phyloP scores from a whole-genome alignment of 192 early-diverging fungal genomes.

The Coemansia sp. region DNA sequence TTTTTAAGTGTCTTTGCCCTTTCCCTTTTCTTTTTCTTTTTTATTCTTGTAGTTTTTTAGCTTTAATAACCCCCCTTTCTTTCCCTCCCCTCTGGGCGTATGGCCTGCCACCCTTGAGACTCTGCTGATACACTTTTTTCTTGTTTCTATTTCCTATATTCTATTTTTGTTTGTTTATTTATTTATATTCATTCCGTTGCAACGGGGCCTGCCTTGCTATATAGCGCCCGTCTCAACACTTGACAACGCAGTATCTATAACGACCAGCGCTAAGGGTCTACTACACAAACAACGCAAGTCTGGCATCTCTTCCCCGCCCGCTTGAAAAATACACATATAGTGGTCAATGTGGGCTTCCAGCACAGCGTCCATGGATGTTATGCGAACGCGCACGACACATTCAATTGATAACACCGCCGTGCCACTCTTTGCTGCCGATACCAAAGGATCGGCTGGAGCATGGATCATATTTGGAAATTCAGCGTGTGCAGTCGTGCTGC shows the following conservation, averaged over 20 bases:
- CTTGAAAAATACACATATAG: background rate
- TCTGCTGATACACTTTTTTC: background rate
- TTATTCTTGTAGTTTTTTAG: background rate
- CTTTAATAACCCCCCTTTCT: background rate
- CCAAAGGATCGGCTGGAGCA: background rate
- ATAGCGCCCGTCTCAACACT: background rate
- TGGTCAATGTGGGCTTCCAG: background rate
- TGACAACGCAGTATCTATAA: background rate
- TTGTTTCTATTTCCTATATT: background rate
- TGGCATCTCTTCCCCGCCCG: background rate
- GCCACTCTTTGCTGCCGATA: background rate
- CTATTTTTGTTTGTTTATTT: no score
- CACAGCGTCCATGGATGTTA: background rate
- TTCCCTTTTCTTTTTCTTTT: background rate
- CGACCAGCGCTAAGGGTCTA: background rate
- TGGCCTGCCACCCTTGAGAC: background rate
- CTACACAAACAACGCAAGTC: background rate
- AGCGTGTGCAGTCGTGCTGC: slow-evolving; percentile 19
- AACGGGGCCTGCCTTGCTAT: background rate
- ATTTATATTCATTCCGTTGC: no score
- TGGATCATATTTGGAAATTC: slow-evolving; percentile 11
- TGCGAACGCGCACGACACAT: background rate
- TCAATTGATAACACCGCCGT: background rate
- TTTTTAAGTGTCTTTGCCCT: background rate
- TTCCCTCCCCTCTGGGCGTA: slow-evolving; percentile 3